Evolutionary conservation across 768 basidiomycete genomes (phyloP).

Genomic region (Amanita subjunquillea): DNA sequence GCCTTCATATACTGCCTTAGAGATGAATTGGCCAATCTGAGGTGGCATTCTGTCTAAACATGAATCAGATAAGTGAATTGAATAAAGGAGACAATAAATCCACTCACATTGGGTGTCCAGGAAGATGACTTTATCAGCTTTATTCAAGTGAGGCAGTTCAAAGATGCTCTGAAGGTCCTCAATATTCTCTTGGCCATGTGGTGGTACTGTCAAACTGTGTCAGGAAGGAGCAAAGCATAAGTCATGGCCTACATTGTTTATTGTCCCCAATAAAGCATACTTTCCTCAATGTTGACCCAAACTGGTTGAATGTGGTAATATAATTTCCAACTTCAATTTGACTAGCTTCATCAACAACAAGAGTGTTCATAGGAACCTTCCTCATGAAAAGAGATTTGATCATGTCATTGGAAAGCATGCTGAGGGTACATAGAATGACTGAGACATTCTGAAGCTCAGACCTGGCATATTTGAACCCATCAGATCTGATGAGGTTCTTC

Average conservation of each 20-base stretch:
- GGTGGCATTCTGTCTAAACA: conserved; percentile 73
- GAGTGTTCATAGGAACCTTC: conserved; percentile 32
- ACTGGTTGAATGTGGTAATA: conserved; percentile 28
- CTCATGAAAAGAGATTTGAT: conserved; percentile 22
- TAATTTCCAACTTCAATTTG: conserved; percentile 55
- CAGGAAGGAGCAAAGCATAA: conserved; percentile 9
- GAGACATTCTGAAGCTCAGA: conserved; percentile 25
- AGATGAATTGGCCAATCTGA: conserved; percentile 68
- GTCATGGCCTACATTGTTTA: conserved; percentile 41
- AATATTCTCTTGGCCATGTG: conserved; percentile 65
- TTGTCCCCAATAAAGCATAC: conserved; percentile 57
- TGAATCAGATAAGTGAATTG: conserved; percentile 6
- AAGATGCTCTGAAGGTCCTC: conserved; percentile 64
- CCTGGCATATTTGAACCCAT: conserved; percentile 18
- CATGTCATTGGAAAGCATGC: conserved; percentile 50
- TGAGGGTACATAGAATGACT: conserved; percentile 67
- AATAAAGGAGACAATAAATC: conserved; percentile 2
- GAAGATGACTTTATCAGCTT: conserved; percentile 30
- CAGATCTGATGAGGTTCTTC: conserved; percentile 42
- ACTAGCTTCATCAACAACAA: conserved; percentile 58
- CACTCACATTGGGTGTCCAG: conserved; percentile 68
- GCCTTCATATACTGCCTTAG: conserved; percentile 50
- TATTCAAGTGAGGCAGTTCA: conserved; percentile 54
- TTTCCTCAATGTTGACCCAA: conserved; percentile 32
- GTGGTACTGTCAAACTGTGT: conserved; percentile 47